Evolutionary conservation across 164 flowering plant genomes (phyloP).

Genomic region (Annona squamosa): DNA sequence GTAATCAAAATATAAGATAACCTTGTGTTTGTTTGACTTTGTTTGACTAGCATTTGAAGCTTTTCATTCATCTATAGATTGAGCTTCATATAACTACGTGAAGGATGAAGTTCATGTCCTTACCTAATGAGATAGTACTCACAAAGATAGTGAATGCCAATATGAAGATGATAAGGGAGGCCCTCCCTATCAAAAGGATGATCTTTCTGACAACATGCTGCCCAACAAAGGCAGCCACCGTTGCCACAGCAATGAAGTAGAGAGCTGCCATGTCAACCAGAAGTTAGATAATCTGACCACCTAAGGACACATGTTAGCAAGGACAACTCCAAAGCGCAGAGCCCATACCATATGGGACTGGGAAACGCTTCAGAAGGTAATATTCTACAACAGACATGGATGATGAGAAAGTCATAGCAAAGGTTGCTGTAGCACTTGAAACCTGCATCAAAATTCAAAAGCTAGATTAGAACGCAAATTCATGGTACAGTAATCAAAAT

Average conservation of each 20-base stretch:
- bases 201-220: constrained; percentile 75
- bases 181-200: constrained; percentile 63
- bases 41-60: no score
- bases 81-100: neutral
- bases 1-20: no score
- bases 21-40: no score
- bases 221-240: constrained; percentile 75
- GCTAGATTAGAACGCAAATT: neutral
- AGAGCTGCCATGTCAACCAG: constrained; percentile 42
- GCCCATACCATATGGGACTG: constrained; percentile 78
- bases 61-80: no score
- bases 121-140: constrained; percentile 84
- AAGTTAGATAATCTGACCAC: neutral
- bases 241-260: constrained; percentile 64
- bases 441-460: constrained; percentile 44
- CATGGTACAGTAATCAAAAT: neutral
- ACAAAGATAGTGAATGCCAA: constrained; percentile 73
- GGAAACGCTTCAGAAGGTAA: constrained; percentile 86
- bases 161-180: constrained; percentile 86
- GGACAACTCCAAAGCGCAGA: neutral
- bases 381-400: constrained; percentile 96
- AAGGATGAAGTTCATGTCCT: constrained; percentile 11
- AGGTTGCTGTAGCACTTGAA: constrained; percentile 95
- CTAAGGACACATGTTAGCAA: neutral
- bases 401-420: constrained; percentile 95